Evolutionary conservation across 140 eudicot species (phyloP), one percentile per base, ranked within the genome.

Genomic region (Anethum foeniculum): DNA sequence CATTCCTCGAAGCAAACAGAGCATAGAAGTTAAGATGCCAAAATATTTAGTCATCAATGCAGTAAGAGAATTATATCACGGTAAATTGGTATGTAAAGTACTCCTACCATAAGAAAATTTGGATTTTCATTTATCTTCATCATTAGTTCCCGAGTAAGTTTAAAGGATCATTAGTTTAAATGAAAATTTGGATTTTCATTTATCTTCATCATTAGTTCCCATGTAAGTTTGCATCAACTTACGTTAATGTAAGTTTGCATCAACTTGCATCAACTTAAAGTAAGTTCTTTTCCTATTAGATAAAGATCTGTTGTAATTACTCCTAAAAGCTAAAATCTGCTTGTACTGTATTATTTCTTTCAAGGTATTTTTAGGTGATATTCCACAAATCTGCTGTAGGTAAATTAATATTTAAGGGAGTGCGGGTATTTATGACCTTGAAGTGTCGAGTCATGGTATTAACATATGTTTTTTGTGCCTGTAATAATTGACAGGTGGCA

Each of bases 401-500:
- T 18, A 19, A 52, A 52, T 18, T 52, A 18, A 52, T 18, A 52
- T 52, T 19, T 19, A 18, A 18, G 62, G 25, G 9, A 52, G 25
- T 52, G 62, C 6, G 2, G 65, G 28, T 56, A 10, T 56, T 56
- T 56, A 56, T 23, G 65, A n/a, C 4, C 34, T 60, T 25, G 11
- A 60, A 25, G 69, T 1, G 34, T 25, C 16, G 5, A 60, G 30
- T 58, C 25, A 23, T 3, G 32, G 69, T 8, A 58, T 60, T 60
- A 60, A 60, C 69, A 60, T 60, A 10, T 2, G 5, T 60, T 60
- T 60, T 30, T 58, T 25, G 69, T 60, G 34, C 32, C 25, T 73
- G 56, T 43, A 27, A 32, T 62, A 43, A 43, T 43, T 39, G 48
- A n/a, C 56, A 73, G 77, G 77, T 73, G 56, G 77, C 77, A 43